Percentiles rank a stretch among this genome's conserved stretches.
These are phyloP conservation scores for Beauveria asiatica DNA, from an alignment of 2,329 filamentous ascomycete species.

Conservation along the genomic window DNA sequence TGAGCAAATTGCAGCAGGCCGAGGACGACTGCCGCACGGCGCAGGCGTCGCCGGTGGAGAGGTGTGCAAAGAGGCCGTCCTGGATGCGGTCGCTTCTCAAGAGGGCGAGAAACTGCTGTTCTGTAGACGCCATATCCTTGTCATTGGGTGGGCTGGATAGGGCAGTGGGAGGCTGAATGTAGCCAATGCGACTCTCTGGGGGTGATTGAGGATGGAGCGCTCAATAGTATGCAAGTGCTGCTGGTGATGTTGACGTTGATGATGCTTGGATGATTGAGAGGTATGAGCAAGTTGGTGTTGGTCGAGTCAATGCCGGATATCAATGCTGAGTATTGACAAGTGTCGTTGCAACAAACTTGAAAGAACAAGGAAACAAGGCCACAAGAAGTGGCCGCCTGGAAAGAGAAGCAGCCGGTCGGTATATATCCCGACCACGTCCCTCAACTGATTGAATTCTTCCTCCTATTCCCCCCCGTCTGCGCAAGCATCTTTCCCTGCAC, in stretches of 20 bases:
- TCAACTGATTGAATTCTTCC: background rate
- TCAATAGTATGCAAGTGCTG: background rate
- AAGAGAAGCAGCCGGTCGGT: slow-evolving; percentile 5
- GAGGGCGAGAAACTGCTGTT: slow-evolving; percentile 45
- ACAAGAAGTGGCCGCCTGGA: slow-evolving; percentile 2
- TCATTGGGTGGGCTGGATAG: slow-evolving; percentile 33
- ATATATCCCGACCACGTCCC: slow-evolving; percentile 6
- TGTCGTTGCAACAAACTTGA: background rate
- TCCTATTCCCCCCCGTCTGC: background rate
- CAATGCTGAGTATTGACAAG: background rate
- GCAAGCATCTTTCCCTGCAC: background rate
- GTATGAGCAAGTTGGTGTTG: background rate
- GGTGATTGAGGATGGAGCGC: background rate
- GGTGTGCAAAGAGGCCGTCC: slow-evolving; percentile 39
- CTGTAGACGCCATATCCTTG: slow-evolving; percentile 42
- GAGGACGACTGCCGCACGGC: slow-evolving; percentile 58
- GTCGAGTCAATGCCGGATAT: background rate
- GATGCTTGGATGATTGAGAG: background rate
- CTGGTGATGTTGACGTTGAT: background rate
- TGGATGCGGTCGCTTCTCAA: slow-evolving; percentile 44
- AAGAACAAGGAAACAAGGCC: slow-evolving; percentile 7
- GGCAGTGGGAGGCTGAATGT: background rate
- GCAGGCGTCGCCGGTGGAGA: slow-evolving; percentile 45
- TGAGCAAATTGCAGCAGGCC: slow-evolving; percentile 62
- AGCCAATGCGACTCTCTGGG: background rate